Base-by-base conservation (phyloP, 805 yeast species). In the Monosporozyma servazzii region DNA sequence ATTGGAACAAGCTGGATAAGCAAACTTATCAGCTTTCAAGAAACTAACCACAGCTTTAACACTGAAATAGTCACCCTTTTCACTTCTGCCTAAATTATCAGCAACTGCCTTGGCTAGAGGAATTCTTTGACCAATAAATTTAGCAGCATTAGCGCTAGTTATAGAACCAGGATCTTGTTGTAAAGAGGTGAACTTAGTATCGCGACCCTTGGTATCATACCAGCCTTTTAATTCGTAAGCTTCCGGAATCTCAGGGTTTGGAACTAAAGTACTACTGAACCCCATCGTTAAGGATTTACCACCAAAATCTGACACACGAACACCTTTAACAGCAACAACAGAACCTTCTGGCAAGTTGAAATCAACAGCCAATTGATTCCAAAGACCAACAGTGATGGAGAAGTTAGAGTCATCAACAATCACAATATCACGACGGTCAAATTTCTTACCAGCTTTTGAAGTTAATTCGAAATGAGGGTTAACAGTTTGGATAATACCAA, bases 321-420 rank as follows among this genome's bases (percentile, higher is more conserved):
- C 91, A 52, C 95, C 96, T 71, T 91, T 91, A 60, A 90, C 75
- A 1, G 96, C 98, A 41, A 93, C 74, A n/a, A 91, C 89, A 0
- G 93, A 78, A 18, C 91, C 96, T 55, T 75, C 82, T 13, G 85
- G 83, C 36, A 81, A 70, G 53, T 71, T 74, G 63, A 93, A 93
- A 48, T 86, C 88, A 21, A 81, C 67, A 3, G 99, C 98, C 50
- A 81, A 77, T 56, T 84, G 82, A 60, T 90, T 91, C 98, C 99
- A 93, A 56, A 93, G 71, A 1, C 96, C 96, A 48, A 89, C 80
- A 20, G 79, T 75, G 44, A 90, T 80, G 3, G 88, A 82, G 60
- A 77, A 80, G 45, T 83, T 84, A 5, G 95, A 75, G 58, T 87
- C 87, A 67, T 93, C 99, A 33, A 88, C 98, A 54, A 93, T 72